Evolutionary conservation across 2,329 filamentous ascomycete species (phyloP).

Genomic region (Purpureocillium lavendulum): DNA sequence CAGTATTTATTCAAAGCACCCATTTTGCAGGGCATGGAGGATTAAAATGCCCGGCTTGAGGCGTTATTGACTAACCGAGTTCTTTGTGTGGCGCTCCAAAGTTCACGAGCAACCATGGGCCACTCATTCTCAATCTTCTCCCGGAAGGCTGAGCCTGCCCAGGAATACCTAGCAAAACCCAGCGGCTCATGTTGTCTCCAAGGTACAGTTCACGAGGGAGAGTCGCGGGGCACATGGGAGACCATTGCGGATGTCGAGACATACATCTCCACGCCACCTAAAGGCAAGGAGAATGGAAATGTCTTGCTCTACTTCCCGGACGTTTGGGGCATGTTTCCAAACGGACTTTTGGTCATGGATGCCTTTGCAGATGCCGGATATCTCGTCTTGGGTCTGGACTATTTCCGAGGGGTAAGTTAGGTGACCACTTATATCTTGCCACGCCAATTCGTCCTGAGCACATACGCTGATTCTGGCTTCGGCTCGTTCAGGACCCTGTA

Average conservation of each 20-base stretch:
- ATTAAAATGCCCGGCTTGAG: too few species aligned
- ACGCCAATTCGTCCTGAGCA: too few species aligned
- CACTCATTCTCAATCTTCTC: too few species aligned
- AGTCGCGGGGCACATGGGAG: conserved; percentile 22
- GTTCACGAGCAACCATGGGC: too few species aligned
- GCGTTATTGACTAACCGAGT: too few species aligned
- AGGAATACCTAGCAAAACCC: too few species aligned
- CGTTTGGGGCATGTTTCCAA: conserved; percentile 33
- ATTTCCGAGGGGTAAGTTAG: conserved; percentile 30
- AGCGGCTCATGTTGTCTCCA: conserved; percentile 24
- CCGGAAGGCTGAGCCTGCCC: too few species aligned
- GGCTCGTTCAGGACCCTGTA: conserved; percentile 27
- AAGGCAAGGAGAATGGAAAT: conserved; percentile 26
- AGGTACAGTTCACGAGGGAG: conserved; percentile 29
- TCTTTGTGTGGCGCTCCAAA: too few species aligned
- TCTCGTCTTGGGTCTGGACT: conserved; percentile 31
- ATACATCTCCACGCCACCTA: conserved; percentile 21
- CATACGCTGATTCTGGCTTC: too few species aligned
- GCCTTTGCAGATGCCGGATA: conserved; percentile 35
- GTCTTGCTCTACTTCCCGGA: conserved; percentile 37
- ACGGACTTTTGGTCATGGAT: conserved; percentile 35
- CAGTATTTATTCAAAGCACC: too few species aligned
- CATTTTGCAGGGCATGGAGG: too few species aligned
- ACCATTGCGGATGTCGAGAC: conserved; percentile 27
- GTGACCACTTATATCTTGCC: not conserved